Conservation (phyloP, 805 yeast species). For the Candida arabinofermentans region DNA sequence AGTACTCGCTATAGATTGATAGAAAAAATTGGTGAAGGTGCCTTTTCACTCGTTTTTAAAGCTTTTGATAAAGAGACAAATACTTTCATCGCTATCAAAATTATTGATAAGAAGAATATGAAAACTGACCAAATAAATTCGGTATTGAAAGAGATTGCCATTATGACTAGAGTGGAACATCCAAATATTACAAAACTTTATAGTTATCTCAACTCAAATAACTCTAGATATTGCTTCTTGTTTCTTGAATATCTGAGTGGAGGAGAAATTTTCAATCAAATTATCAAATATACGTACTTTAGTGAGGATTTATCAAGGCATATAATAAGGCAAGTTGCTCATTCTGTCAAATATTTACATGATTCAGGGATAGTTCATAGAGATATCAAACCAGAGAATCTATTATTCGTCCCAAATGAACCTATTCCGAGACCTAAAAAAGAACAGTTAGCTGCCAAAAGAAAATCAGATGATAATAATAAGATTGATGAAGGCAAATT, state of each 20-base stretch:
- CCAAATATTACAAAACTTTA: slow-evolving; percentile 55
- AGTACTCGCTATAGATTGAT: slow-evolving; percentile 24
- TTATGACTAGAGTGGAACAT: slow-evolving; percentile 63
- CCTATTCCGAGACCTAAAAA: slow-evolving; percentile 36
- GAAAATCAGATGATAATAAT: slow-evolving; percentile 55
- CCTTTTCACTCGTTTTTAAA: slow-evolving; percentile 80
- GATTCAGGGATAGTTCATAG: slow-evolving; percentile 73
- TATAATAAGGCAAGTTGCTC: slow-evolving; percentile 67
- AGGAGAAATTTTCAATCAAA: slow-evolving; percentile 78
- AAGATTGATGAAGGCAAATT: slow-evolving; percentile 63
- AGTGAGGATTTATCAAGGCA: slow-evolving; percentile 70
- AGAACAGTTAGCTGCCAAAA: slow-evolving; percentile 40
- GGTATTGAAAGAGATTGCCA: slow-evolving; percentile 66
- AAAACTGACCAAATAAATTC: slow-evolving; percentile 48
- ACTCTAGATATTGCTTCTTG: slow-evolving; percentile 50
- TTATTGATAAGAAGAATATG: slow-evolving; percentile 61
- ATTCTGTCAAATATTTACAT: slow-evolving; percentile 67
- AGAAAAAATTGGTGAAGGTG: slow-evolving; percentile 71
- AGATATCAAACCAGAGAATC: slow-evolving; percentile 79
- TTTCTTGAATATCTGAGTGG: slow-evolving; percentile 68
- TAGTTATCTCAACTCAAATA: slow-evolving; percentile 47
- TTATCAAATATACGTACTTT: slow-evolving; percentile 72
- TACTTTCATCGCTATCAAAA: slow-evolving; percentile 64
- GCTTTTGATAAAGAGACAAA: slow-evolving; percentile 48
- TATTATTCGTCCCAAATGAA: slow-evolving; percentile 57